Evolutionary conservation across 441 rosid genomes (phyloP).

Genomic region (Pelargonium myrrhifolium): DNA sequence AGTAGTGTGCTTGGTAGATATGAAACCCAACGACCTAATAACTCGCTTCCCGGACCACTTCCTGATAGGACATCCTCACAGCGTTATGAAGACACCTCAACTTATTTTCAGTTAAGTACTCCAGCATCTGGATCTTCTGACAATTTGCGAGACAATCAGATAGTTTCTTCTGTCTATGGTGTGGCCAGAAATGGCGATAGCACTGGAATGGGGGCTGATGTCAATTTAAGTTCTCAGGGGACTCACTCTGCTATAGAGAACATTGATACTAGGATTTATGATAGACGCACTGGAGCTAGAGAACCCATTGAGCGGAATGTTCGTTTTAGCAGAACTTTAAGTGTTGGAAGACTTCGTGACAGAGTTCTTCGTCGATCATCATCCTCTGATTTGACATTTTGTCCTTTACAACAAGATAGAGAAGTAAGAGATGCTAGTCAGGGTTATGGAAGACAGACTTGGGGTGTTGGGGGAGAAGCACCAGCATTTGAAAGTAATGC

Average conservation of each 20-base stretch:
- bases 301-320: slow-evolving; percentile 76
- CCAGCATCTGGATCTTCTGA: slow-evolving; percentile 19
- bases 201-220: slow-evolving; percentile 31
- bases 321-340: slow-evolving; percentile 79
- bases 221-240: slow-evolving; percentile 33
- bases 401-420: slow-evolving; percentile 47
- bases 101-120: slow-evolving; percentile 16
- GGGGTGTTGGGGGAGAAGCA: slow-evolving; percentile 27
- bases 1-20: slow-evolving; percentile 27
- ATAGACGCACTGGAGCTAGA: slow-evolving; percentile 49
- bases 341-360: slow-evolving; percentile 97
- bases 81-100: slow-evolving; percentile 19
- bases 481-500: slow-evolving; percentile 33
- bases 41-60: slow-evolving; percentile 13
- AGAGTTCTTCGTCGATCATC: slow-evolving; percentile 92
- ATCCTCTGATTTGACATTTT: slow-evolving; percentile 47
- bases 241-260: slow-evolving; percentile 34
- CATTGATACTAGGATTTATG: slow-evolving; percentile 41
- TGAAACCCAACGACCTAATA: slow-evolving; percentile 28
- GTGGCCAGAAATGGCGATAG: slow-evolving; percentile 27
- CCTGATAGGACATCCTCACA: slow-evolving; percentile 5
- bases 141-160: slow-evolving; percentile 15
- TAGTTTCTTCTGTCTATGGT: slow-evolving; percentile 27
- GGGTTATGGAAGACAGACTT: slow-evolving; percentile 27
- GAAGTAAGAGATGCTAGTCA: slow-evolving; percentile 42